Conservation (phyloP, 2,329 filamentous ascomycete genomes). For the Rhytidhysteron rufulum region DNA sequence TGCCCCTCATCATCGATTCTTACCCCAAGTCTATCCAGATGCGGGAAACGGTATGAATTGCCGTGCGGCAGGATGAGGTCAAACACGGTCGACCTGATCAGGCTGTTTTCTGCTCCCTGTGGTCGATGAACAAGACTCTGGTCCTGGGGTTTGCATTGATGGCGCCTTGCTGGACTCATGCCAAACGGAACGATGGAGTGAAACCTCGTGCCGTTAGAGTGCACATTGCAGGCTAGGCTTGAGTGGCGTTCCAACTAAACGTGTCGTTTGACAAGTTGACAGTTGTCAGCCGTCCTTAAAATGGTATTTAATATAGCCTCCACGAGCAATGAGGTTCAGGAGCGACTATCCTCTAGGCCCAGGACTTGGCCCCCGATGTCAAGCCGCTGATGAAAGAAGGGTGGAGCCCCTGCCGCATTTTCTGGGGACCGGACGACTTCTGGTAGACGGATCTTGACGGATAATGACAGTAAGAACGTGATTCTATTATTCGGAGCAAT, state of each 20-base stretch:
- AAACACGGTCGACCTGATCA: neutral
- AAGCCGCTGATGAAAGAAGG: too few relatives aligned
- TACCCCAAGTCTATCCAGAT: neutral
- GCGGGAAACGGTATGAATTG: neutral
- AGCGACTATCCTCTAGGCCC: constrained; percentile 7
- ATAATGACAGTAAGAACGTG: constrained; percentile 6
- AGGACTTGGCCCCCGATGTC: constrained; percentile 14
- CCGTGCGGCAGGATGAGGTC: neutral
- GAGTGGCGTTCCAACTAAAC: constrained; percentile 2
- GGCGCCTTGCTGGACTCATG: neutral
- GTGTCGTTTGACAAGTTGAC: constrained; percentile 1
- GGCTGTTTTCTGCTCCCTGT: too few relatives aligned
- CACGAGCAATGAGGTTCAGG: constrained; percentile 1
- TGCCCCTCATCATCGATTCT: neutral
- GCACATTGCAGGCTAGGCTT: constrained; percentile 5
- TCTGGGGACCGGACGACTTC: too few relatives aligned
- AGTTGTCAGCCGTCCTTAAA: neutral
- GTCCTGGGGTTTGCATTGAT: neutral
- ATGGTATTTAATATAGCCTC: neutral
- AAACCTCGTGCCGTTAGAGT: constrained; percentile 8
- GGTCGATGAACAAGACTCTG: neutral
- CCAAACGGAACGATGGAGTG: neutral
- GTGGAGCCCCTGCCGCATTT: too few relatives aligned
- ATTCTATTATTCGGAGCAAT: constrained; percentile 3
- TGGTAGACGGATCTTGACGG: constrained; percentile 3